Percentiles rank a stretch among this genome's conserved stretches.
Conservation (phyloP, 163 green algal genomes). For the Chlorella variabilis region DNA sequence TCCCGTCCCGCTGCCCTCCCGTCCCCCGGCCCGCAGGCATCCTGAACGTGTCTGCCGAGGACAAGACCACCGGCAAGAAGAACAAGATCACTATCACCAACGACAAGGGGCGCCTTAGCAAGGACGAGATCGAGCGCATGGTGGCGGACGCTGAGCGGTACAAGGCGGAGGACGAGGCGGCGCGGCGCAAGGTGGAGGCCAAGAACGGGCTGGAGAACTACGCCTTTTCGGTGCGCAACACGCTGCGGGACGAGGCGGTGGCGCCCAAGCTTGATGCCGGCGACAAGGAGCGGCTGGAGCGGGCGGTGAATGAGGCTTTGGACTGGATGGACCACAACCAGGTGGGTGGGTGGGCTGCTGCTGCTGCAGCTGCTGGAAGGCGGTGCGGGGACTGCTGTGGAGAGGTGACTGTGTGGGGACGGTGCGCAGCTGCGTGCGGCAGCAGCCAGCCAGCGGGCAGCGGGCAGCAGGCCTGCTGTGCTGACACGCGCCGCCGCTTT, state of each 20-base stretch:
- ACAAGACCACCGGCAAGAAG: constrained; percentile 92
- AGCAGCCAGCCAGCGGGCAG: too few species aligned
- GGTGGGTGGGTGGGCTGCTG: constrained; percentile 22
- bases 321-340: constrained; percentile 92
- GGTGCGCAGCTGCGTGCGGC: too few species aligned
- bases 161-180: constrained; percentile 82
- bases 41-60: constrained; percentile 94
- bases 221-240: constrained; percentile 97
- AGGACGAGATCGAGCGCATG: constrained; percentile 99
- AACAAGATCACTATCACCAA: constrained; percentile 83
- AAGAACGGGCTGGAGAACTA: constrained; percentile 99
- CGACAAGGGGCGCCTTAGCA: constrained; percentile 81
- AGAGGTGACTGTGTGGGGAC: too few species aligned
- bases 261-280: constrained; percentile 78
- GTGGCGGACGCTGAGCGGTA: constrained; percentile 90
- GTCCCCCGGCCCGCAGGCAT: constrained; percentile 63
- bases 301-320: constrained; percentile 84
- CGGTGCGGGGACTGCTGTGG: not conserved
- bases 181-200: constrained; percentile 77
- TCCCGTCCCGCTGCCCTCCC: constrained; percentile 20
- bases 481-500: too few species aligned
- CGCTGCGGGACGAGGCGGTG: constrained; percentile 73
- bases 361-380: not conserved
- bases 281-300: constrained; percentile 96
- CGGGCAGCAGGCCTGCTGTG: too few species aligned